Evolutionary conservation across 225 moss, liverwort and hornwort genomes (phyloP).

Genomic region (Pseudisothecium myosuroides): DNA sequence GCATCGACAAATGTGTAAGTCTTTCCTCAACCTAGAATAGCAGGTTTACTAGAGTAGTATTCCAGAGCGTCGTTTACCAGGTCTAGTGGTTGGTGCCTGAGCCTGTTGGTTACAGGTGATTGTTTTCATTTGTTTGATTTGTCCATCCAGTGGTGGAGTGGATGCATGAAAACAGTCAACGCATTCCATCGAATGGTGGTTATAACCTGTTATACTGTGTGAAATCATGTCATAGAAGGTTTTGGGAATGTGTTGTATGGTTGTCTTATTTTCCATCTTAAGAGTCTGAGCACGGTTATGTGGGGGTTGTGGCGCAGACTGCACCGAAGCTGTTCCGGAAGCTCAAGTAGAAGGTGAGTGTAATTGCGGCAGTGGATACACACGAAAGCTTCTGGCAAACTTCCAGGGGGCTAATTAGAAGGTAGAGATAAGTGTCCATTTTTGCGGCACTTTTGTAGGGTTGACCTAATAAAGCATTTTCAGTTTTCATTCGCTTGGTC

Average conservation of each 20-base stretch:
- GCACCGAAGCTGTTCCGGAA: constrained; percentile 53
- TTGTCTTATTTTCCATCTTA: not conserved
- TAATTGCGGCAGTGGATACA: not conserved
- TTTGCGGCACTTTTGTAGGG: constrained; percentile 17
- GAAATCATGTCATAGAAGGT: not conserved
- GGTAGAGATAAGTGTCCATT: constrained; percentile 9
- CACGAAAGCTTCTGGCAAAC: not conserved
- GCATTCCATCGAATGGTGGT: not conserved
- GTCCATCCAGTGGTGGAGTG: not conserved
- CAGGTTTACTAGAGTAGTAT: not conserved
- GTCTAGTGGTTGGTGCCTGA: not conserved
- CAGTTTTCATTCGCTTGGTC: not conserved
- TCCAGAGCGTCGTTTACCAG: not conserved
- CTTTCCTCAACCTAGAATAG: not conserved
- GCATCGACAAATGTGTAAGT: constrained; percentile 61
- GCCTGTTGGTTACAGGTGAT: not conserved
- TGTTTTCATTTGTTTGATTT: not conserved
- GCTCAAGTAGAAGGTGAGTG: constrained; percentile 19
- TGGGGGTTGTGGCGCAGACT: constrained; percentile 7
- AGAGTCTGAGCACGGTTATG: not conserved
- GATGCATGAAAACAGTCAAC: not conserved
- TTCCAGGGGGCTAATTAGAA: not conserved
- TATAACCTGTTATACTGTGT: not conserved
- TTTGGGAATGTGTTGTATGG: not conserved
- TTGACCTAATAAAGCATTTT: constrained; percentile 13